These are phyloP conservation scores for Acmispon strigosus DNA, from an alignment of 306 rosid species.

Conservation along the genomic window DNA sequence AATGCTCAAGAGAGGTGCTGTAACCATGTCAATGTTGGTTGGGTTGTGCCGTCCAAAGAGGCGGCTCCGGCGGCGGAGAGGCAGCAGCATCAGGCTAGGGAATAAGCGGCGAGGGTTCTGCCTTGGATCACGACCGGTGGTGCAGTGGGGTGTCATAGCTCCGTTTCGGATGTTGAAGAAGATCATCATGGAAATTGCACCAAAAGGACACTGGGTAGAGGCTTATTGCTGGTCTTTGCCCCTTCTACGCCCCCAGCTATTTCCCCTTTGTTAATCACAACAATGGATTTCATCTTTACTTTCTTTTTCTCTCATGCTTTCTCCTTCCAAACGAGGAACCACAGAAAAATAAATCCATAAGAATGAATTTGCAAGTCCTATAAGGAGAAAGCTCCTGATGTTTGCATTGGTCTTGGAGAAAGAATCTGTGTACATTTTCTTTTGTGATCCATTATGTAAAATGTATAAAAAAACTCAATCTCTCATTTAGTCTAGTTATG, in stretches of 20 bases:
- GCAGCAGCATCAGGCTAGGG: constrained; percentile 64
- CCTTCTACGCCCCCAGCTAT: constrained; percentile 65
- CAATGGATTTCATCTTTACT: not conserved
- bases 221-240: constrained; percentile 73
- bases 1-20: constrained; percentile 55
- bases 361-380: not conserved
- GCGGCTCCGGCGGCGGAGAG: constrained; percentile 51
- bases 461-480: not conserved
- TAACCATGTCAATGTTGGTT: constrained; percentile 46
- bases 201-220: constrained; percentile 53
- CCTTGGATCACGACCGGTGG: constrained; percentile 48
- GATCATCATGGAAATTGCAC: constrained; percentile 58
- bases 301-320: not conserved
- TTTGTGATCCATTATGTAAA: constrained; percentile 15
- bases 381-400: not conserved
- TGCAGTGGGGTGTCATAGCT: constrained; percentile 63
- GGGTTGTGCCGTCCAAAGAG: constrained; percentile 55
- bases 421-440: not conserved
- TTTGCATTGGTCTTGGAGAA: constrained; percentile 3
- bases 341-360: not conserved
- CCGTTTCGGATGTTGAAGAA: constrained; percentile 73
- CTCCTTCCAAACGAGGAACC: not conserved
- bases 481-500: not conserved
- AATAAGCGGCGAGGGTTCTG: constrained; percentile 63
- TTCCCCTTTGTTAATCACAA: constrained; percentile 66